A percentile compares a stretch with the other conserved stretches of the same genome.
These are phyloP conservation scores for Quercus aquifolioides DNA, from an alignment of 306 rosid genomes.

Conservation along the genomic window DNA sequence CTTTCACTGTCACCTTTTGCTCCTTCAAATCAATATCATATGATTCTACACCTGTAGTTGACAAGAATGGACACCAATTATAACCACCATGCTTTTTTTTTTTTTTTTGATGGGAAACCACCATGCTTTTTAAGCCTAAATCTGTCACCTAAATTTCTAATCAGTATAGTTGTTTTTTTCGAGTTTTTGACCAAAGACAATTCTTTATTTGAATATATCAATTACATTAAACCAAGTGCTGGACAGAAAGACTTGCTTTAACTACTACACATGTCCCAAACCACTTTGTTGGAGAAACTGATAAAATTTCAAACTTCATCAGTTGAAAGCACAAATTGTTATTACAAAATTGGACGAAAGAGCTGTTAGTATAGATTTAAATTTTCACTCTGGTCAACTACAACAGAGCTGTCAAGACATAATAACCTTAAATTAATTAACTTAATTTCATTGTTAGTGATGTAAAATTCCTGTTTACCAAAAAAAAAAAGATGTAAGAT, in stretches of 20 bases:
- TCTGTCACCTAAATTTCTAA: not conserved
- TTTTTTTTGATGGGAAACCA: too few species aligned
- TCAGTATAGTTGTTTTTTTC: not conserved
- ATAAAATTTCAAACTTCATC: not conserved
- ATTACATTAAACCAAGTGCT: not conserved
- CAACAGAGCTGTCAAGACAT: not conserved
- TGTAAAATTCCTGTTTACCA: not conserved
- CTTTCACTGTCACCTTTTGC: conserved; percentile 93
- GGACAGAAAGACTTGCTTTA: not conserved
- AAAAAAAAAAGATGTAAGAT: not conserved
- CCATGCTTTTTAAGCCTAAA: not conserved
- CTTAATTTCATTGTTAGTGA: not conserved
- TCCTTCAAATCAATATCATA: conserved; percentile 81
- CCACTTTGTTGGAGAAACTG: not conserved
- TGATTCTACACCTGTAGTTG: conserved; percentile 78
- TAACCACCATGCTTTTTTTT: not conserved
- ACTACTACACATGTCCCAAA: not conserved
- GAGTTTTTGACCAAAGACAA: not conserved
- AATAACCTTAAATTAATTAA: not conserved
- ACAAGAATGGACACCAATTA: not conserved
- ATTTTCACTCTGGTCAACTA: not conserved
- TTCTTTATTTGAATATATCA: not conserved
- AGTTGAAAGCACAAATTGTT: not conserved
- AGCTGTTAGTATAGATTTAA: not conserved
- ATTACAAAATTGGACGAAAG: not conserved